These are phyloP conservation scores for Fusarium abutilonis DNA, from an alignment of 2,329 filamentous ascomycete species.

Conservation along the genomic window DNA sequence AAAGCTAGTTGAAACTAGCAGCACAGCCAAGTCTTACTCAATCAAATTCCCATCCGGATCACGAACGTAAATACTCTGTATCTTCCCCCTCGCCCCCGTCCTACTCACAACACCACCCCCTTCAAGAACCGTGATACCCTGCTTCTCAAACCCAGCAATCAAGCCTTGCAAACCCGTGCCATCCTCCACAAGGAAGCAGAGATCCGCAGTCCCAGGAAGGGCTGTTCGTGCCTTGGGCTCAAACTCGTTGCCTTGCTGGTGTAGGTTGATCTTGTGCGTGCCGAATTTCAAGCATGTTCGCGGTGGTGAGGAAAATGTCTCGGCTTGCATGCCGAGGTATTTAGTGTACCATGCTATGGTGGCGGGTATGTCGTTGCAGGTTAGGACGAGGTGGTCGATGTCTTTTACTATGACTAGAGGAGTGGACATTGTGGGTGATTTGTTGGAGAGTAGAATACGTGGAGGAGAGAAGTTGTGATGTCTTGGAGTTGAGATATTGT, in stretches of 20 bases:
- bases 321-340: slow-evolving; percentile 66
- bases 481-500: background rate
- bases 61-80: slow-evolving; percentile 68
- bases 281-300: slow-evolving; percentile 67
- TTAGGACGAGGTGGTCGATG: slow-evolving; percentile 70
- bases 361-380: slow-evolving; percentile 60
- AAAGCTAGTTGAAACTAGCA: no score
- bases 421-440: slow-evolving; percentile 19
- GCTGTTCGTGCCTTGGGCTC: slow-evolving; percentile 66
- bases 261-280: slow-evolving; percentile 69
- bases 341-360: slow-evolving; percentile 65
- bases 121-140: slow-evolving; percentile 61
- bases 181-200: slow-evolving; percentile 67
- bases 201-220: slow-evolving; percentile 65
- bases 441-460: background rate
- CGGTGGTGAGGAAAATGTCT: slow-evolving; percentile 56
- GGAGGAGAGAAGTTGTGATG: background rate
- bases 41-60: slow-evolving; percentile 71
- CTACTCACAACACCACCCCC: slow-evolving; percentile 62
- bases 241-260: slow-evolving; percentile 66
- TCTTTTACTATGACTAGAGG: slow-evolving; percentile 51
- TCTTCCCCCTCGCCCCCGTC: slow-evolving; percentile 64
- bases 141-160: slow-evolving; percentile 52
- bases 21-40: slow-evolving; percentile 58
- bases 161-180: slow-evolving; percentile 57